Percentiles rank a stretch among this genome's conserved stretches.
phyloP scores from a whole-genome alignment of 768 basidiomycete species.

The Boletales sp. region DNA sequence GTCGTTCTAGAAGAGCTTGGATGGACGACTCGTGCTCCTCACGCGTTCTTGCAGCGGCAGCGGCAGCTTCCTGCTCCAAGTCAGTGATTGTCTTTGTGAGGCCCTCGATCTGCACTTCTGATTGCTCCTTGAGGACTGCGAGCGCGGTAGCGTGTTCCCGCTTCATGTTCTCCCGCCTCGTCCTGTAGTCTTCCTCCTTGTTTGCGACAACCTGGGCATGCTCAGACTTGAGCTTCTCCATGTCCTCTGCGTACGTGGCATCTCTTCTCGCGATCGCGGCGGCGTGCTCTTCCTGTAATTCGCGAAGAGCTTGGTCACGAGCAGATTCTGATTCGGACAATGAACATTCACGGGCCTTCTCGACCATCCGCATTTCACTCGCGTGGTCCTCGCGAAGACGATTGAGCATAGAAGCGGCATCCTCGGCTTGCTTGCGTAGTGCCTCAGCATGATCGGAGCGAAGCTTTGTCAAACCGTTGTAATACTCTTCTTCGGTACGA shows the following conservation, averaged over 20 bases:
- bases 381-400: slow-evolving; percentile 76
- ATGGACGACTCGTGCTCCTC: slow-evolving; percentile 49
- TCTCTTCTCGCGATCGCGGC: slow-evolving; percentile 67
- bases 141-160: slow-evolving; percentile 34
- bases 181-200: slow-evolving; percentile 59
- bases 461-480: slow-evolving; percentile 74
- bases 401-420: slow-evolving; percentile 60
- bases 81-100: slow-evolving; percentile 53
- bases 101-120: slow-evolving; percentile 50
- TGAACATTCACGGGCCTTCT: slow-evolving; percentile 72
- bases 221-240: slow-evolving; percentile 62
- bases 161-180: slow-evolving; percentile 30
- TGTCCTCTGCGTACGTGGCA: slow-evolving; percentile 56
- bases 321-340: slow-evolving; percentile 73
- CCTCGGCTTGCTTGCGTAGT: slow-evolving; percentile 57
- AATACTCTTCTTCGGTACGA: slow-evolving; percentile 77
- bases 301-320: slow-evolving; percentile 55
- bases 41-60: slow-evolving; percentile 35
- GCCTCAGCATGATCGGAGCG: slow-evolving; percentile 67
- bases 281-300: slow-evolving; percentile 70
- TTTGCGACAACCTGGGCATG: slow-evolving; percentile 51
- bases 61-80: slow-evolving; percentile 46
- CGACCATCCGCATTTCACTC: slow-evolving; percentile 65
- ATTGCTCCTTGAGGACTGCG: slow-evolving; percentile 30
- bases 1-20: slow-evolving; percentile 49